Base-by-base conservation (phyloP, 352 stramenopile species). In the Globisporangium paroecandrum region DNA sequence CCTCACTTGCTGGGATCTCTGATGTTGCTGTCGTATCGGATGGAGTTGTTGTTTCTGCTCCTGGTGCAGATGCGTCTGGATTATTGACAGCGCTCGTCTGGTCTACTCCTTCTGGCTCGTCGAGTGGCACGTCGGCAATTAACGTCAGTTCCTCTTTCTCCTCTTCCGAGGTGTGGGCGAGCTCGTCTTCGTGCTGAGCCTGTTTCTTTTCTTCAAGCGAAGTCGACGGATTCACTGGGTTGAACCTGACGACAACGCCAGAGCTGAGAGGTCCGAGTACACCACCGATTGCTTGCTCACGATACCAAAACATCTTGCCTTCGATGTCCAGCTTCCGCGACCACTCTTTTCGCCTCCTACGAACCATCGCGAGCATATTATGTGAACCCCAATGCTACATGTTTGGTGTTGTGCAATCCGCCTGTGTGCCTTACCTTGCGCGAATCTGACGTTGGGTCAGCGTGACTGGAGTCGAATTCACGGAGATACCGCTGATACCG, bases 291-390 rank as follows among this genome's bases (percentile, higher is more conserved):
- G 49, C 43, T 18, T 49, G 38, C 34, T 64, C 62, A 29, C 77
- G 76, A 54, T 87, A 84, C 82, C 82, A 89, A 58, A 81, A 89
- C 69, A 85, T 69, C 3, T 81, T 71, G 24, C 82, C 80, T 46
- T 86, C 67, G 36, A 89, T 69, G 49, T 90, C 82, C 41, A 89
- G 36, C 41, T 78, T 84, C 1, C 82, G 77, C 5, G 69, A 71
- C 82, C 82, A 90, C 60, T 88, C 78, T 66, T 83, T 87, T 22
- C 82, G 74, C 24, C 71, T 82, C 54, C 70, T 77, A 34, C 1
- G 1, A 18, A 38, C 15, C 1, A 51, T 9, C 6, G 22, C 53
- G 18, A n/a, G 10, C 18, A 18, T 3, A 25, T 22, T 58, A n/a
- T 38, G 53, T 41, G 54, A n/a, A 6, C 1, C 4, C 8, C 15